Percentiles rank a stretch among this genome's conserved stretches.
Conservation (phyloP, 176 grass and related monocot genomes). For the Rhipidocladum racemiflorum region DNA sequence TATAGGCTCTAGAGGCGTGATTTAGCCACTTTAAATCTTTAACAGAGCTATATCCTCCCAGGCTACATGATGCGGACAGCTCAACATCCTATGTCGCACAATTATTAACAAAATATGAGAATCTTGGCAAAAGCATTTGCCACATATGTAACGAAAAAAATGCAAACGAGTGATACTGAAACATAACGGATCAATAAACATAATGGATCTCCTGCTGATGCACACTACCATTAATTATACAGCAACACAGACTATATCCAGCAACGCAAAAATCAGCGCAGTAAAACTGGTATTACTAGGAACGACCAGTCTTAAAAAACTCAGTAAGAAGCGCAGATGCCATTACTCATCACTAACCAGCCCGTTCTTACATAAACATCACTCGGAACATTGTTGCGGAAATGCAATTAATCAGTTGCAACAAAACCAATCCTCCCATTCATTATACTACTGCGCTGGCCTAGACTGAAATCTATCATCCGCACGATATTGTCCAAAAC, state of each 20-base stretch:
- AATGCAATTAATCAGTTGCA: not conserved
- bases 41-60: slow-evolving; percentile 40
- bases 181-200: not conserved
- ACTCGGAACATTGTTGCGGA: not conserved
- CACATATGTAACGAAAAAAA: not conserved
- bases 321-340: not conserved
- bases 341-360: not conserved
- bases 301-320: not conserved
- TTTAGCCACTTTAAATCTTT: slow-evolving; percentile 90
- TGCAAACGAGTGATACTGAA: not conserved
- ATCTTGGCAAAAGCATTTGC: not conserved
- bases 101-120: not conserved
- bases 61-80: slow-evolving; percentile 48
- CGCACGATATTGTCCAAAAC: not conserved
- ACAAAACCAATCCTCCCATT: not conserved
- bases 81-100: slow-evolving; percentile 42
- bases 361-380: not conserved
- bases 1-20: slow-evolving; percentile 46
- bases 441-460: not conserved
- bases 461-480: not conserved
- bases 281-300: not conserved
- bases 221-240: not conserved
- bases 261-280: not conserved
- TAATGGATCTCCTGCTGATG: not conserved
- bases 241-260: not conserved